Base-by-base conservation (phyloP, 2,329 filamentous ascomycete species). In the Capronia epimyces region DNA sequence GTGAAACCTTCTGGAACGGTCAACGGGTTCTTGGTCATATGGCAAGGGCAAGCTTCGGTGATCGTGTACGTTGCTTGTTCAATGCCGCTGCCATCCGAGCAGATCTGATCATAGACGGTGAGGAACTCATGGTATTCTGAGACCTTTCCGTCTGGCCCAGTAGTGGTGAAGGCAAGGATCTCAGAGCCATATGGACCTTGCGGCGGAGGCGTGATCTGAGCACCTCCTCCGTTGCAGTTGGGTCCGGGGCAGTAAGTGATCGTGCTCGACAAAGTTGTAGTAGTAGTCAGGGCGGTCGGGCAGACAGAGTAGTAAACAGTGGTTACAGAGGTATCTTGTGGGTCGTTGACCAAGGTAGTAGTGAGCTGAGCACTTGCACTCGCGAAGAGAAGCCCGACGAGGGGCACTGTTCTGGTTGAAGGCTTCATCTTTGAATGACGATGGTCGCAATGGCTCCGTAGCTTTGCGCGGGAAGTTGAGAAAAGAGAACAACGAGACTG, bases 11-110 rank as follows among this genome's bases (percentile, higher is more conserved):
- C 27, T 10, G 56, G 58, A 25, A 60, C 40, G 27, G 52, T 42
- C 13, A 46, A 22, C 8, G 56, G 50, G 24, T 54, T 41, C 24
- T 36, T 52, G n/a, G 48, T 55, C 16, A 31, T 43, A 13, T 47
- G 36, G 46, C 60, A 62, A 29, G 61, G 60, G 51, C 63, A 67
- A 1, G 56, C 51, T 39, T 66, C 64, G 12, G 64, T 67, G 53
- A 67, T 58, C 16, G 65, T 68, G 55, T 65, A 67, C 16, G 60
- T 63, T 18, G 56, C 62, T 24, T 51, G 52, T 36, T 53, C 51
- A 13, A 63, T 53, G 21, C 55, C 47, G 13, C 36, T 51, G 29
- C 60, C 62, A 15, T 50, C 59, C 7, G 57, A 40, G 50, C 64
- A 65, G 22, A 63, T 41, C 3, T 57, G 52, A 13, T 46, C 34